Conservation (phyloP, 2,329 filamentous ascomycete genomes). For the Aspergillus fructus region DNA sequence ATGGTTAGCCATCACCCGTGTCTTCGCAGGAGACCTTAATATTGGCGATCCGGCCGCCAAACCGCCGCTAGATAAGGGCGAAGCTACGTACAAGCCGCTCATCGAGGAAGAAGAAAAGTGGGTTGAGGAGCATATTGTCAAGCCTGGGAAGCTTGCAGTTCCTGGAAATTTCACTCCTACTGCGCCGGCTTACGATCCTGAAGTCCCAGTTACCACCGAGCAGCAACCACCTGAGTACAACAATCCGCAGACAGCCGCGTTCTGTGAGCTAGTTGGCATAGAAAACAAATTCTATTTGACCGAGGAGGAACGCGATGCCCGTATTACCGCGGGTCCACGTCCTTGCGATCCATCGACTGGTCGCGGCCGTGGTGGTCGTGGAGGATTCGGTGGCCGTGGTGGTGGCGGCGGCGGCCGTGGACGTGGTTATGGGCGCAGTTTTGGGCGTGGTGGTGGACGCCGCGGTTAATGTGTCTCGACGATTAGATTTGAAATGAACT, state of each 20-base stretch:
- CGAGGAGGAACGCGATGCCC: slow-evolving; percentile 66
- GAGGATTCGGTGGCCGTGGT: slow-evolving; percentile 17
- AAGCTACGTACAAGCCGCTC: slow-evolving; percentile 64
- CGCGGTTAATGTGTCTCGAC: not conserved
- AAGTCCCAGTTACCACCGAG: slow-evolving; percentile 56
- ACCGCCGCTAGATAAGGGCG: slow-evolving; percentile 62
- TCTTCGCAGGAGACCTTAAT: slow-evolving; percentile 66
- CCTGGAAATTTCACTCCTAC: slow-evolving; percentile 77
- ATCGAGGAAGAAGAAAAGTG: slow-evolving; percentile 73
- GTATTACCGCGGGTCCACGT: slow-evolving; percentile 60
- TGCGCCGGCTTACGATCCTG: slow-evolving; percentile 67
- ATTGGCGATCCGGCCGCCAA: slow-evolving; percentile 60
- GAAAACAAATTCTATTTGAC: slow-evolving; percentile 72
- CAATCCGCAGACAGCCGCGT: slow-evolving; percentile 80
- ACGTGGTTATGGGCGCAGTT: not conserved
- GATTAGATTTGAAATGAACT: not conserved
- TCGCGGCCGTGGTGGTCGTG: slow-evolving; percentile 23
- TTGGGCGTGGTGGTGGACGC: not conserved
- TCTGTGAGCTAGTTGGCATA: slow-evolving; percentile 76
- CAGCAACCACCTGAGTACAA: slow-evolving; percentile 77
- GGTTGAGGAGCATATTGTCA: slow-evolving; percentile 75
- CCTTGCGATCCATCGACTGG: slow-evolving; percentile 25
- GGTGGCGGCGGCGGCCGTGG: slow-evolving; percentile 23
- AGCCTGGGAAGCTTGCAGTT: slow-evolving; percentile 61
- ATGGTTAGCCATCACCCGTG: slow-evolving; percentile 90